A percentile compares a stretch with the other conserved stretches of the same genome.
phyloP scores from a whole-genome alignment of 2,329 filamentous ascomycete genomes.

The Alternaria brassicae region DNA sequence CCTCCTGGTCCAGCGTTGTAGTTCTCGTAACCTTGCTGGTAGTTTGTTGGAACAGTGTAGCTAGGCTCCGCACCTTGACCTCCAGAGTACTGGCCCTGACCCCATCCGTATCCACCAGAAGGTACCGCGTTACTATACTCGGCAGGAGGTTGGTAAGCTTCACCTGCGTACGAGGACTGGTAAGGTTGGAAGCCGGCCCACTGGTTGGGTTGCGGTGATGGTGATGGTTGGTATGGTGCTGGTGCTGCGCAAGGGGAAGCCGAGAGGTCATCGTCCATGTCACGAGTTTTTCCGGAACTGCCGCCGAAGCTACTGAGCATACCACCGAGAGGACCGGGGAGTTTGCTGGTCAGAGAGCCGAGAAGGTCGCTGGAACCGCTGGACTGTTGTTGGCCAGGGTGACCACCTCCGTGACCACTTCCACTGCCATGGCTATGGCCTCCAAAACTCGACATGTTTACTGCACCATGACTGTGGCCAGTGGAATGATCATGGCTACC shows the following conservation, averaged over 20 bases:
- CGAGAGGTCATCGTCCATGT: slow-evolving; percentile 29
- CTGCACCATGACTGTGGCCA: slow-evolving; percentile 41
- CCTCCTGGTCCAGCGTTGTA: slow-evolving; percentile 23
- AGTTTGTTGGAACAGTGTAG: slow-evolving; percentile 45
- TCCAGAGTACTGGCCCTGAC: slow-evolving; percentile 40
- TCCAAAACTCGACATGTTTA: slow-evolving; percentile 34
- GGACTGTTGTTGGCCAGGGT: slow-evolving; percentile 12
- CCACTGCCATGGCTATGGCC: slow-evolving; percentile 28
- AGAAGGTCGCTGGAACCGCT: slow-evolving; percentile 33
- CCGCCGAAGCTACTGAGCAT: slow-evolving; percentile 28
- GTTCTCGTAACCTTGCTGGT: slow-evolving; percentile 49
- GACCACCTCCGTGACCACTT: slow-evolving; percentile 7
- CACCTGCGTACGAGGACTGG: slow-evolving; percentile 43
- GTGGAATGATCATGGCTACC: slow-evolving; percentile 45
- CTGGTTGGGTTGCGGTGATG: slow-evolving; percentile 37
- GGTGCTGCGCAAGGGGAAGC: slow-evolving; percentile 16
- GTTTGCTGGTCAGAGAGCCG: slow-evolving; percentile 27
- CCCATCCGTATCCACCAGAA: slow-evolving; percentile 36
- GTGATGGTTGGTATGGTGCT: slow-evolving; percentile 30
- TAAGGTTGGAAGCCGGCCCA: slow-evolving; percentile 47
- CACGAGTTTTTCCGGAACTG: slow-evolving; percentile 31
- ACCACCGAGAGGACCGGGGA: slow-evolving; percentile 29
- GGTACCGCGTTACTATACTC: slow-evolving; percentile 38
- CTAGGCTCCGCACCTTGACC: slow-evolving; percentile 44
- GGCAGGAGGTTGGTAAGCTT: slow-evolving; percentile 36